These are phyloP conservation scores for Phytophthora colocasiae DNA, from an alignment of 352 stramenopile genomes.

Conservation along the genomic window DNA sequence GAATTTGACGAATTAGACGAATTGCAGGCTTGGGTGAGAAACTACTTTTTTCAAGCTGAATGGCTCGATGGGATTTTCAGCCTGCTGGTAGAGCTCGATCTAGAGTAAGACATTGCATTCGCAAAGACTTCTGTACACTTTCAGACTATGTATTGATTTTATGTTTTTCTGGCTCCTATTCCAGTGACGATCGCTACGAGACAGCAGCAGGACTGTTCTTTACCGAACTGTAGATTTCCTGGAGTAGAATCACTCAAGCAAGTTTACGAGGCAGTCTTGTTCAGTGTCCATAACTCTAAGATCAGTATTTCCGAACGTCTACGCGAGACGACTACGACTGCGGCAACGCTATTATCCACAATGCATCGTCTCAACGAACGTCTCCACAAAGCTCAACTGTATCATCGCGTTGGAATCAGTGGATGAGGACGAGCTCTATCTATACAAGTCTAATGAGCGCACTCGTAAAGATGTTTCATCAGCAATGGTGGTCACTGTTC, in stretches of 20 bases:
- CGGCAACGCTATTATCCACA: constrained; percentile 10
- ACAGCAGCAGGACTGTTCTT: constrained; percentile 9
- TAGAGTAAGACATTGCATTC: too few species aligned
- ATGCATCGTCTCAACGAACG: constrained; percentile 14
- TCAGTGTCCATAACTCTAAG: constrained; percentile 33
- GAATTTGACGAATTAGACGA: neutral
- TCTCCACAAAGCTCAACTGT: constrained; percentile 4
- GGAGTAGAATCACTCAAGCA: constrained; percentile 26
- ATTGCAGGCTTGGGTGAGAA: neutral
- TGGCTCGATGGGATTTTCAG: too few species aligned
- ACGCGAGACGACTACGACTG: constrained; percentile 34
- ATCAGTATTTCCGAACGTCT: constrained; percentile 40
- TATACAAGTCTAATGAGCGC: constrained; percentile 6
- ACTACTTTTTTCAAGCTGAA: neutral
- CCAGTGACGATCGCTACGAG: constrained; percentile 13
- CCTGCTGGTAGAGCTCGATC: too few species aligned
- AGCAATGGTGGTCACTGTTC: constrained; percentile 8
- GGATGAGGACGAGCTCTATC: constrained; percentile 27
- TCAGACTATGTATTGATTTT: too few species aligned
- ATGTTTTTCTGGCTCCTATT: too few species aligned
- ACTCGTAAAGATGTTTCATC: constrained; percentile 18
- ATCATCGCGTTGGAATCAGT: constrained; percentile 22
- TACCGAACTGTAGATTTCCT: constrained; percentile 29
- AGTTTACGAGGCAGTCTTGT: constrained; percentile 37
- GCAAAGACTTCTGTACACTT: too few species aligned